These are phyloP conservation scores for Thermoascus crustaceus DNA, from an alignment of 2,329 filamentous ascomycete species.

Conservation along the genomic window DNA sequence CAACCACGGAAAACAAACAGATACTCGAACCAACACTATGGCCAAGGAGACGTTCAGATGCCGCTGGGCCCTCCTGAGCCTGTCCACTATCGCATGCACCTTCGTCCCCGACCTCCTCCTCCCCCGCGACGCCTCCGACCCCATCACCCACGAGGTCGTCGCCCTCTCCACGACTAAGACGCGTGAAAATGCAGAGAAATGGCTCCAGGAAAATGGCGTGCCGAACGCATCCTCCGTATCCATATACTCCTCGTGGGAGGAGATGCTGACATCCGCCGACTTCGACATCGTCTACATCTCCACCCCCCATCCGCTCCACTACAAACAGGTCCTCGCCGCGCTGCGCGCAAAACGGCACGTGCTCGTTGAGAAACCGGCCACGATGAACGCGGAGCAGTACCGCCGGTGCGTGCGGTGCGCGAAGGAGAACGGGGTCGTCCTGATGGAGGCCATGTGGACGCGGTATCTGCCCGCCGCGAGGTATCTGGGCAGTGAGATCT, in stretches of 20 bases:
- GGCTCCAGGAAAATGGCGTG: constrained; percentile 18
- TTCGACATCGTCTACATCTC: constrained; percentile 25
- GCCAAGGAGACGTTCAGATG: too few species aligned
- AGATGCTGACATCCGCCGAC: constrained; percentile 18
- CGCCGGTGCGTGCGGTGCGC: too few species aligned
- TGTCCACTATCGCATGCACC: constrained; percentile 16
- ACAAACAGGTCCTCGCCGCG: constrained; percentile 15
- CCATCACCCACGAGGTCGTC: constrained; percentile 16
- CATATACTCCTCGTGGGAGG: constrained; percentile 18
- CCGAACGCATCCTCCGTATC: constrained; percentile 11
- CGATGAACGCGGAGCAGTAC: constrained; percentile 19
- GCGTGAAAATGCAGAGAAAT: constrained; percentile 13
- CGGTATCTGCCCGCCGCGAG: constrained; percentile 18
- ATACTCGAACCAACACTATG: too few species aligned
- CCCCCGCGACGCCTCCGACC: constrained; percentile 7
- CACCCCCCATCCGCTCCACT: constrained; percentile 21
- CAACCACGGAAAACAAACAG: too few species aligned
- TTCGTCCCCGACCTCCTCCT: constrained; percentile 18
- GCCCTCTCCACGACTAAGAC: constrained; percentile 16
- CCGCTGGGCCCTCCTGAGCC: constrained; percentile 15
- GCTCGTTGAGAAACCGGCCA: constrained; percentile 21
- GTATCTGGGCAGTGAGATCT: constrained; percentile 41
- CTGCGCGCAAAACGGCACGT: constrained; percentile 16
- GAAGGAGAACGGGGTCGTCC: constrained; percentile 15
- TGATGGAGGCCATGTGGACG: constrained; percentile 26